phyloP scores from a whole-genome alignment of 2,329 filamentous ascomycete genomes.

The Colletotrichum siamense region DNA sequence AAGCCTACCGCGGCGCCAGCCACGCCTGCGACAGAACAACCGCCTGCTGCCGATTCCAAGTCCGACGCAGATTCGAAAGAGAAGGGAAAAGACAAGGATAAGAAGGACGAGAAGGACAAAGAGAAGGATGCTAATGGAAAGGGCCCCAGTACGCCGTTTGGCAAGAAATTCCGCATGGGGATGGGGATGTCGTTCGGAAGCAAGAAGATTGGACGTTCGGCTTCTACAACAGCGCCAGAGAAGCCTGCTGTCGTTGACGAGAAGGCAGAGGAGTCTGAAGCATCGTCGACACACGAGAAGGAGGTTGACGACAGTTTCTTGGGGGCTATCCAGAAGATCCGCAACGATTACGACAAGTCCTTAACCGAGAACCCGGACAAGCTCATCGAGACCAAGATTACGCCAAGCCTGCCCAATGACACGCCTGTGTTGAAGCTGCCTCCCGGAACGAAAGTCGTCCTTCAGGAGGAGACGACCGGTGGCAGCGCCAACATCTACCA shows the following conservation, averaged over 20 bases:
- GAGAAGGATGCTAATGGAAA: conserved; percentile 57
- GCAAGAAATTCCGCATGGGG: conserved; percentile 78
- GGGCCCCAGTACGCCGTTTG: conserved; percentile 68
- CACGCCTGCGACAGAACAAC: conserved; percentile 48
- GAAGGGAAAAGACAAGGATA: conserved; percentile 55
- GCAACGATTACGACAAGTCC: conserved; percentile 74
- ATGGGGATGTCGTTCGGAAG: conserved; percentile 75
- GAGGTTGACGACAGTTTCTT: conserved; percentile 78
- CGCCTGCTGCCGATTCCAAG: conserved; percentile 48
- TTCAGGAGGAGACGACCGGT: conserved; percentile 72
- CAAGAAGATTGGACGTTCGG: conserved; percentile 81
- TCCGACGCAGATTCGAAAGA: conserved; percentile 34
- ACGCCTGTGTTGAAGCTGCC: conserved; percentile 80
- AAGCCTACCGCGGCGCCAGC: conserved; percentile 55
- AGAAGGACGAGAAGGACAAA: conserved; percentile 44
- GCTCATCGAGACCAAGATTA: conserved; percentile 66
- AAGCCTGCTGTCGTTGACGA: conserved; percentile 80
- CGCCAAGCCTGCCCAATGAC: conserved; percentile 73
- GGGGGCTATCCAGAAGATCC: conserved; percentile 76
- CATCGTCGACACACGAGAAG: conserved; percentile 70
- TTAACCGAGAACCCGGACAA: conserved; percentile 60
- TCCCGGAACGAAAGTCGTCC: conserved; percentile 68
- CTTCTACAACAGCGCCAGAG: conserved; percentile 68
- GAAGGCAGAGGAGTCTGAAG: conserved; percentile 72
- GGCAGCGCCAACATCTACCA: conserved; percentile 87